Conservation (phyloP, 2,329 filamentous ascomycete species). For the Neofusicoccum sp. region DNA sequence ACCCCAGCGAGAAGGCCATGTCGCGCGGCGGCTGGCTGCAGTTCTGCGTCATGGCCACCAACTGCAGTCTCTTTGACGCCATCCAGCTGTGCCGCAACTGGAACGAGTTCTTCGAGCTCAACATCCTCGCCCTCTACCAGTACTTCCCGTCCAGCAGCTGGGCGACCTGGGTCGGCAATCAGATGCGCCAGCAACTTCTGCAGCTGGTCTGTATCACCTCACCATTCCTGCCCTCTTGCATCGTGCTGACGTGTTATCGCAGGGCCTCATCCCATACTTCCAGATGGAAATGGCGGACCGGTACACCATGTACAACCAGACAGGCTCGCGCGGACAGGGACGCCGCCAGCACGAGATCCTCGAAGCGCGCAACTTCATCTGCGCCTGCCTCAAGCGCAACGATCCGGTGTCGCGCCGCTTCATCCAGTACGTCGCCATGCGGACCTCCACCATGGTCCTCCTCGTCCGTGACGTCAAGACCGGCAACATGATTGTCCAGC, state of each 20-base stretch:
- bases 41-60: slow-evolving; percentile 55
- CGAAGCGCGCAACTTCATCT: slow-evolving; percentile 46
- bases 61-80: slow-evolving; percentile 49
- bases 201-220: slow-evolving; percentile 39
- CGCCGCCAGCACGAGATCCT: slow-evolving; percentile 38
- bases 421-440: slow-evolving; percentile 48
- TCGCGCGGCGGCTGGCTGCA: slow-evolving; percentile 54
- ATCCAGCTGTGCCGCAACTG: slow-evolving; percentile 54
- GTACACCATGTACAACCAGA: slow-evolving; percentile 35
- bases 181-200: slow-evolving; percentile 43
- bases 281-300: slow-evolving; percentile 37
- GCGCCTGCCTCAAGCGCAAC: slow-evolving; percentile 46
- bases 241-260: background rate
- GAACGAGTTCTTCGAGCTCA: slow-evolving; percentile 55
- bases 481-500: slow-evolving; percentile 39
- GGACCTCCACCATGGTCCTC: slow-evolving; percentile 39
- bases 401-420: slow-evolving; percentile 46
- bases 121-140: slow-evolving; percentile 47
- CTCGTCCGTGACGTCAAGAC: slow-evolving; percentile 48
- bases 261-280: slow-evolving; percentile 43
- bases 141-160: slow-evolving; percentile 54
- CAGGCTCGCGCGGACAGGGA: slow-evolving; percentile 36
- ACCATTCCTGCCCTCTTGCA: background rate
- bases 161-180: slow-evolving; percentile 46
- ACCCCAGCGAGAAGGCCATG: slow-evolving; percentile 52